phyloP scores from a whole-genome alignment of 1,284 basidiomycete genomes.

The Athelia sp. region DNA sequence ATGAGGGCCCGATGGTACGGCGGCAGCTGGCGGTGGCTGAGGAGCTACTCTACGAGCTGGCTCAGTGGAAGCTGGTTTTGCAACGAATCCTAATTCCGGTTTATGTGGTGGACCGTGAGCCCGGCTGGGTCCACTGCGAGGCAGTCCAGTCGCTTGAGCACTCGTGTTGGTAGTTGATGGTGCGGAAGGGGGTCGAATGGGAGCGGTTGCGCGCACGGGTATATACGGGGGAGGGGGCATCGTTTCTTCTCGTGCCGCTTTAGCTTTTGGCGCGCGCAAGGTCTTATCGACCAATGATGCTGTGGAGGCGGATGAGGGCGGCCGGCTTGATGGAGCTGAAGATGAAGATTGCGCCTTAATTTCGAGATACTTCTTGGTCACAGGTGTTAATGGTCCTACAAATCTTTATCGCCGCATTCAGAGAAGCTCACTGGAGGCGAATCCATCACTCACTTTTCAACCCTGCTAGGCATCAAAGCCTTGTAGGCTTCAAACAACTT shows the following conservation, averaged over 20 bases:
- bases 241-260: neutral
- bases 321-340: constrained; percentile 21
- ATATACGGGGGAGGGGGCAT: neutral
- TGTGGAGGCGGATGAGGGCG: constrained; percentile 7
- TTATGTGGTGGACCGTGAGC: too few relatives aligned
- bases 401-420: constrained; percentile 43
- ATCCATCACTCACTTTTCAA: constrained; percentile 56
- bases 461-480: constrained; percentile 58
- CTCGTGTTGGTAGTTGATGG: neutral
- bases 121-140: neutral
- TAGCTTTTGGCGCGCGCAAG: constrained; percentile 1
- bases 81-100: too few relatives aligned
- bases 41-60: neutral
- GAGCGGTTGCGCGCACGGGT: constrained; percentile 6
- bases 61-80: neutral
- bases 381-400: constrained; percentile 68
- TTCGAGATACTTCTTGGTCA: constrained; percentile 73
- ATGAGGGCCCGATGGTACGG: neutral
- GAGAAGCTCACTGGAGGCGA: too few relatives aligned
- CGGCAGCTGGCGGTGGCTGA: neutral
- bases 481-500: constrained; percentile 76
- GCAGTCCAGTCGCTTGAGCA: neutral
- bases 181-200: constrained; percentile 2
- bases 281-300: constrained; percentile 8
- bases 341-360: constrained; percentile 32